Evolutionary conservation across 768 basidiomycete species (phyloP).

Genomic region (Rubroboletus satanas): DNA sequence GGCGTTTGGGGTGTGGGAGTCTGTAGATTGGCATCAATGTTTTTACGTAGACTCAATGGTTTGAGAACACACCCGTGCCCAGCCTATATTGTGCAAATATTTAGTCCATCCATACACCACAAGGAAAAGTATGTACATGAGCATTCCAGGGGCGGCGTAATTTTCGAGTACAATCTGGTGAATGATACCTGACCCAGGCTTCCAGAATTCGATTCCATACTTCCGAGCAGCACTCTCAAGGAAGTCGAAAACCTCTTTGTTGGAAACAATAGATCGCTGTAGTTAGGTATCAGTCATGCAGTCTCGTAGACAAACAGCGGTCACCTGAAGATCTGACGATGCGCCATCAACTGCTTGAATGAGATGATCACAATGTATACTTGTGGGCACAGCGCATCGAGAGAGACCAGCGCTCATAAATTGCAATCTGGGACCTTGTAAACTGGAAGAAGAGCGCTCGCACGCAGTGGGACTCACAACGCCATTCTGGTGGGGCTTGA

Average conservation of each 20-base stretch:
- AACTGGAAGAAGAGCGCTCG: conserved; percentile 1
- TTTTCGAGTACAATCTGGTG: conserved; percentile 99
- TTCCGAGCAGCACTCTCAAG: conserved; percentile 86
- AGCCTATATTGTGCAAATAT: conserved; percentile 46
- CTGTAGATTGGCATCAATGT: conserved; percentile 36
- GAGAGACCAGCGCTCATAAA: conserved; percentile 96
- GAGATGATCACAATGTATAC: conserved; percentile 97
- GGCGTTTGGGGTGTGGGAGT: conserved; percentile 98
- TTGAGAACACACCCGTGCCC: conserved; percentile 61
- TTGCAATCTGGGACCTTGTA: conserved; percentile 58
- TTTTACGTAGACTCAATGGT: not conserved
- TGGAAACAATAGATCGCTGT: conserved; percentile 79
- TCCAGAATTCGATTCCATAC: conserved; percentile 98
- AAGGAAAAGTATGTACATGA: conserved; percentile 56
- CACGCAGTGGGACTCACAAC: conserved; percentile 44
- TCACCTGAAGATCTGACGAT: conserved; percentile 75
- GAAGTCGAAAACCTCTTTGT: conserved; percentile 97
- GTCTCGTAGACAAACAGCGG: not conserved
- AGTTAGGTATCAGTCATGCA: not conserved
- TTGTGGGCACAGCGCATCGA: conserved; percentile 79
- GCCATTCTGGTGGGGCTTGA: conserved; percentile 62
- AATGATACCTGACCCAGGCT: conserved; percentile 86
- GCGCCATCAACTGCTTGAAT: conserved; percentile 94
- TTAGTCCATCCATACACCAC: not conserved
- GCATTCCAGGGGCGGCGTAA: conserved; percentile 92